These are phyloP conservation scores for Ophiosphaerella korrae DNA, from an alignment of 2,329 filamentous ascomycete species.

Conservation along the genomic window DNA sequence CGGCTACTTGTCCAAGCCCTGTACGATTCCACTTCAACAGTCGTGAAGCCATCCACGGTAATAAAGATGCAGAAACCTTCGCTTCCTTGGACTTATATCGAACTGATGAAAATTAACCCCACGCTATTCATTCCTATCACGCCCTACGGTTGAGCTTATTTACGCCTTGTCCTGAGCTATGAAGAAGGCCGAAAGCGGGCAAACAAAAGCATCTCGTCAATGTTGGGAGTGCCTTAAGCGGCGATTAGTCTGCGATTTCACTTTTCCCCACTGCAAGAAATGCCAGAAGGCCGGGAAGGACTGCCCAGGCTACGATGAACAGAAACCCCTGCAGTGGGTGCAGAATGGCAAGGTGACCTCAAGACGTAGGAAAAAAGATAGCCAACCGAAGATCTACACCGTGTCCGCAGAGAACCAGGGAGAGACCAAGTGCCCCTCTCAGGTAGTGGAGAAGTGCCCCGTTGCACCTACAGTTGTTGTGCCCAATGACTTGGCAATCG, in stretches of 20 bases:
- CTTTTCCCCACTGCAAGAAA: slow-evolving; percentile 38
- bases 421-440: background rate
- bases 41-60: slow-evolving; percentile 14
- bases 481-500: no score
- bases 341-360: slow-evolving; percentile 36
- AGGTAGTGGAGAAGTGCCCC: background rate
- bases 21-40: background rate
- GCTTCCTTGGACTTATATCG: slow-evolving; percentile 1
- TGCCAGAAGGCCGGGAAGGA: slow-evolving; percentile 34
- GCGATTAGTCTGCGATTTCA: slow-evolving; percentile 41
- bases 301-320: slow-evolving; percentile 39
- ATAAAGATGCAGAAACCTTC: slow-evolving; percentile 27
- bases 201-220: slow-evolving; percentile 31
- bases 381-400: slow-evolving; percentile 13
- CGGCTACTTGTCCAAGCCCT: background rate
- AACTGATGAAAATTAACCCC: slow-evolving; percentile 7
- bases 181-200: slow-evolving; percentile 17
- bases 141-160: slow-evolving; percentile 1
- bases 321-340: slow-evolving; percentile 42
- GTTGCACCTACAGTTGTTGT: background rate
- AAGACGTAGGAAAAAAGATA: slow-evolving; percentile 25
- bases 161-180: slow-evolving; percentile 3
- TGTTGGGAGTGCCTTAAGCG: slow-evolving; percentile 43
- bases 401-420: background rate
- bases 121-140: slow-evolving; percentile 1